Conservation (phyloP, 129 eudicot species). For the Saussurea involucrata region DNA sequence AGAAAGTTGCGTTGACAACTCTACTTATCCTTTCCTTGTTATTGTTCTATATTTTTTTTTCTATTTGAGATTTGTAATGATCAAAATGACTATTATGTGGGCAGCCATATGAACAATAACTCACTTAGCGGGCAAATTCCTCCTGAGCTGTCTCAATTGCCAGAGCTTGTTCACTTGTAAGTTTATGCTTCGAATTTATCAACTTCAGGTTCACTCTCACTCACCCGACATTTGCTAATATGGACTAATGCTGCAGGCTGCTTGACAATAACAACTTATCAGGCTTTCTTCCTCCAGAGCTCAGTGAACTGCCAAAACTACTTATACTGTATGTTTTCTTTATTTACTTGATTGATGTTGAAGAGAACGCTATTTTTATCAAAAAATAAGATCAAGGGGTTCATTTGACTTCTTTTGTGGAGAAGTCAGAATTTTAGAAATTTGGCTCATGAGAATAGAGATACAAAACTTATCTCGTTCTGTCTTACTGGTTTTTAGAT, state of each 20-base stretch:
- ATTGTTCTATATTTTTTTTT: neutral
- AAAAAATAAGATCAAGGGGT: conserved; percentile 6
- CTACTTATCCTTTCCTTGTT: neutral
- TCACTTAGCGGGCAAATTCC: conserved; percentile 90
- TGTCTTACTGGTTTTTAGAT: neutral
- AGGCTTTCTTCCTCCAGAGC: conserved; percentile 79
- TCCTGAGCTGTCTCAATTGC: conserved; percentile 67
- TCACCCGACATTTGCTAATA: conserved; percentile 13
- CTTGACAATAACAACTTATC: conserved; percentile 91
- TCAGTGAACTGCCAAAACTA: conserved; percentile 49
- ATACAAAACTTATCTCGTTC: neutral
- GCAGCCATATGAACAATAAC: conserved; percentile 97
- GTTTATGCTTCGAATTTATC: conserved; percentile 24
- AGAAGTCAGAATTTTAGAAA: neutral
- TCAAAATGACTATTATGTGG: neutral
- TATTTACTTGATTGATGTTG: neutral
- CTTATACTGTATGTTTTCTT: conserved; percentile 66
- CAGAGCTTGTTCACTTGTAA: conserved; percentile 78
- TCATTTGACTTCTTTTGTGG: neutral
- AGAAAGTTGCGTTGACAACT: neutral
- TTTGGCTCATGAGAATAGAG: conserved; percentile 11
- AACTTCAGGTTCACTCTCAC: conserved; percentile 2
- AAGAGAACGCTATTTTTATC: conserved; percentile 2
- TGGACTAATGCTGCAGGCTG: conserved; percentile 45
- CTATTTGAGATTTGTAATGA: neutral